Conservation (phyloP, 2,329 filamentous ascomycete genomes). For the Ciborinia camelliae region DNA sequence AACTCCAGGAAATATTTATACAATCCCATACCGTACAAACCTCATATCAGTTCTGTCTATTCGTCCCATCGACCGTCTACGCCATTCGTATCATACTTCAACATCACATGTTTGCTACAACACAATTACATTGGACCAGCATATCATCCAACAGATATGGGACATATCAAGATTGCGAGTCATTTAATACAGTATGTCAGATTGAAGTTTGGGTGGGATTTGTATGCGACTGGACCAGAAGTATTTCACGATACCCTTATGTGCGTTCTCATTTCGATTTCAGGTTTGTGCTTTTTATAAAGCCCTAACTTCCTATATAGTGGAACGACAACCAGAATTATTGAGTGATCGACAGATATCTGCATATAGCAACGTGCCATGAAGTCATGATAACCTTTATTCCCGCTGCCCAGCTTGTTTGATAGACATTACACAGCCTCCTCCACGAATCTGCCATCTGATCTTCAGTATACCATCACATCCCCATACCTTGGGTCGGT, state of each 20-base stretch:
- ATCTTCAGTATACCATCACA: neutral
- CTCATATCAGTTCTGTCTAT: slow-evolving; percentile 40
- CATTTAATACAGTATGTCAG: slow-evolving; percentile 57
- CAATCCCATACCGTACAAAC: slow-evolving; percentile 43
- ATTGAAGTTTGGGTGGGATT: slow-evolving; percentile 53
- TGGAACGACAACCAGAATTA: slow-evolving; percentile 14
- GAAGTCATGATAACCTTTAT: slow-evolving; percentile 10
- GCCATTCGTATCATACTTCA: slow-evolving; percentile 58
- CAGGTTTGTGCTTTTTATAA: neutral
- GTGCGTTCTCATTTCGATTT: neutral
- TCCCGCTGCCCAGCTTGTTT: neutral
- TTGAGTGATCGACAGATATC: neutral
- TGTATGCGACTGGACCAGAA: slow-evolving; percentile 54
- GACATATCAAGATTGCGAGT: slow-evolving; percentile 58
- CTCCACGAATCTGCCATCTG: neutral
- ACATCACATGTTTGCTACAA: slow-evolving; percentile 57
- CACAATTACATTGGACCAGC: slow-evolving; percentile 59
- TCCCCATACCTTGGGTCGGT: neutral
- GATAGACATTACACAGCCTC: slow-evolving; percentile 8
- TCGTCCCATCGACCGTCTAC: slow-evolving; percentile 33
- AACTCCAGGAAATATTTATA: slow-evolving; percentile 45
- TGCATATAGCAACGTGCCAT: neutral
- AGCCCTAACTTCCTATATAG: neutral
- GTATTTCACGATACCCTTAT: slow-evolving; percentile 49
- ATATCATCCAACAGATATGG: slow-evolving; percentile 59